A percentile compares a stretch with the other conserved stretches of the same genome.
These are phyloP conservation scores for Castanopsis chinensis DNA, from an alignment of 306 rosid species.

Conservation along the genomic window DNA sequence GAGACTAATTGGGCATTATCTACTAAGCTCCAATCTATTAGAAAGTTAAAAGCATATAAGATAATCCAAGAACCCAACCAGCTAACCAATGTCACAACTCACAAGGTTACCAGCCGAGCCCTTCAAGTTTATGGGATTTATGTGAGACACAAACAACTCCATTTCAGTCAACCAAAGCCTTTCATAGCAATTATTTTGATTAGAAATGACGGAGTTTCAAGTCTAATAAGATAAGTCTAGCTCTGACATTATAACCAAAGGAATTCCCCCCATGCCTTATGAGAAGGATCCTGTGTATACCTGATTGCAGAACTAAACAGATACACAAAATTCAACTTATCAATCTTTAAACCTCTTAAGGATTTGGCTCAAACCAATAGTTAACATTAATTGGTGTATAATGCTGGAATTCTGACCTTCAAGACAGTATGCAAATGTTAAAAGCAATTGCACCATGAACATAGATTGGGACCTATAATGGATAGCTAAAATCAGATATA, in stretches of 20 bases:
- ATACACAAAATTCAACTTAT: background rate
- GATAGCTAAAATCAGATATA: background rate
- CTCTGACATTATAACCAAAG: constrained; percentile 97
- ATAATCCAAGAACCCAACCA: too few relatives aligned
- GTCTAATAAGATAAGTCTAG: constrained; percentile 23
- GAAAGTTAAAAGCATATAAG: too few relatives aligned
- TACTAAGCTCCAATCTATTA: too few relatives aligned
- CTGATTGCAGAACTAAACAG: too few relatives aligned
- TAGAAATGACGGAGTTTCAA: background rate
- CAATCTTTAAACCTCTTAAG: too few relatives aligned
- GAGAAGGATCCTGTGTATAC: constrained; percentile 49
- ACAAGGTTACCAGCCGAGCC: constrained; percentile 80
- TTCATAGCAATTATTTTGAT: background rate
- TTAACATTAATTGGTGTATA: background rate
- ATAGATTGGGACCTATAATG: background rate
- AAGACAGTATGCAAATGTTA: background rate
- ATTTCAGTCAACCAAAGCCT: constrained; percentile 9
- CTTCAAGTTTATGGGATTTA: constrained; percentile 74
- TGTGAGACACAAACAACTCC: constrained; percentile 36
- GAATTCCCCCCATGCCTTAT: constrained; percentile 86
- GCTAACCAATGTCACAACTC: constrained; percentile 45
- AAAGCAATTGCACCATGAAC: background rate
- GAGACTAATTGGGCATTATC: too few relatives aligned
- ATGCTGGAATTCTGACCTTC: background rate
- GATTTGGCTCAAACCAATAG: too few relatives aligned